Conservation (phyloP, 768 basidiomycete genomes). For the Leucosporidium yakuticum region DNA sequence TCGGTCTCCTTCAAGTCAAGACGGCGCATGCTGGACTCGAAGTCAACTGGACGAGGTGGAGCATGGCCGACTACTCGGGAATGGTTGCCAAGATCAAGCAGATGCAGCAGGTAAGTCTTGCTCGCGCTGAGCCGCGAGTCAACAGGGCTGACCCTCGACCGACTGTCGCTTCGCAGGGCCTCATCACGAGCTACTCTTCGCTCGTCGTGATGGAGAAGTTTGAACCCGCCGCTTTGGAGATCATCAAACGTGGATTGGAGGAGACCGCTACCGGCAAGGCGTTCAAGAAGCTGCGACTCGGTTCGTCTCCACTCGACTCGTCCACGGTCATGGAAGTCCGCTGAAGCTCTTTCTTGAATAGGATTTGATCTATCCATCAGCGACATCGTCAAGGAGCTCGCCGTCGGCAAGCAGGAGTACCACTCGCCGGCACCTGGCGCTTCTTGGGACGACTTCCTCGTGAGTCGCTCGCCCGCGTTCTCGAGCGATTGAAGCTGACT, state of each 20-base stretch:
- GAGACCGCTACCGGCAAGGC: background rate
- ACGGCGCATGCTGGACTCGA: constrained; percentile 22
- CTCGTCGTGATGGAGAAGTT: constrained; percentile 10
- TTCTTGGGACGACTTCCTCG: constrained; percentile 12
- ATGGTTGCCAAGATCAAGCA: constrained; percentile 13
- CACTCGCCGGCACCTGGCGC: constrained; percentile 19
- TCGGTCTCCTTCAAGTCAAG: constrained; percentile 35
- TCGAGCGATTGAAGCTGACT: too few species aligned
- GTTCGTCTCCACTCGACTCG: background rate
- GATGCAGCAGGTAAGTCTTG: constrained; percentile 19
- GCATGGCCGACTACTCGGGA: constrained; percentile 33
- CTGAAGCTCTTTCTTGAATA: background rate
- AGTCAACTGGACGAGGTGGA: constrained; percentile 41
- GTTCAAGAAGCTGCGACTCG: constrained; percentile 8
- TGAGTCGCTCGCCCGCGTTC: too few species aligned
- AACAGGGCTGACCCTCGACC: background rate
- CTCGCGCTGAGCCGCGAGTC: too few species aligned
- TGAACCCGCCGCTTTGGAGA: constrained; percentile 11
- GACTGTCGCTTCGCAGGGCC: background rate
- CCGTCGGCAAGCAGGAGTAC: constrained; percentile 7
- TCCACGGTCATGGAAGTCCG: background rate
- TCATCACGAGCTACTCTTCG: background rate
- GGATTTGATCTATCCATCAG: constrained; percentile 1
- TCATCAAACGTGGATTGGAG: constrained; percentile 16
- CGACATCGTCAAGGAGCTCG: constrained; percentile 6